Evolutionary conservation across 2,329 filamentous ascomycete species (phyloP).

Genomic region (Tolypocladium amazonense): DNA sequence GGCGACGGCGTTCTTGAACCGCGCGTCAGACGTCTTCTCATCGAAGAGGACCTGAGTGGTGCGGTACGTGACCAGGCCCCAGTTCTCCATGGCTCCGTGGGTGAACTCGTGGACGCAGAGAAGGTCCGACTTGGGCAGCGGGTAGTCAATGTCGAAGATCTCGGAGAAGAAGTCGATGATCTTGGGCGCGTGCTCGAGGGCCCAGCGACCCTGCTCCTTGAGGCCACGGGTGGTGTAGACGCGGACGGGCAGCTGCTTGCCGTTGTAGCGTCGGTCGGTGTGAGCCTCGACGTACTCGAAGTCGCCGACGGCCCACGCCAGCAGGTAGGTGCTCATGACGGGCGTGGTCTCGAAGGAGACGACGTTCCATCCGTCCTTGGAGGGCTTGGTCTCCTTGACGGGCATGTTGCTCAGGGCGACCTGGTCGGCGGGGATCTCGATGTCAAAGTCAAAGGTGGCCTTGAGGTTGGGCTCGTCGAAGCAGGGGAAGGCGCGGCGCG

Average conservation of each 20-base stretch:
- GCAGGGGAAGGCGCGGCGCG: slow-evolving; percentile 88
- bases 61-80: slow-evolving; percentile 91
- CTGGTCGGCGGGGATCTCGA: slow-evolving; percentile 83
- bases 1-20: slow-evolving; percentile 86
- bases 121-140: slow-evolving; percentile 82
- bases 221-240: slow-evolving; percentile 95
- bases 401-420: slow-evolving; percentile 95
- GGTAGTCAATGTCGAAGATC: slow-evolving; percentile 87
- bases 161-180: slow-evolving; percentile 96
- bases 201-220: slow-evolving; percentile 83
- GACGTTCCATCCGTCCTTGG: slow-evolving; percentile 54
- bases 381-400: slow-evolving; percentile 55
- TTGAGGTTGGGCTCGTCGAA: slow-evolving; percentile 98
- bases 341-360: slow-evolving; percentile 78
- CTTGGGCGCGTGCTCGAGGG: slow-evolving; percentile 81
- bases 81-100: slow-evolving; percentile 85
- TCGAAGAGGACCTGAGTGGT: slow-evolving; percentile 96
- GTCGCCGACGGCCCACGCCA: slow-evolving; percentile 92
- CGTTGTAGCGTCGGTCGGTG: slow-evolving; percentile 83
- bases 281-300: slow-evolving; percentile 94
- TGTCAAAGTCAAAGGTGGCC: slow-evolving; percentile 86
- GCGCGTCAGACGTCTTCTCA: slow-evolving; percentile 78
- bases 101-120: slow-evolving; percentile 90
- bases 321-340: slow-evolving; percentile 82
- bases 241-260: slow-evolving; percentile 80